Conservation (phyloP, 805 yeast genomes). For the Nakazawaea pomicola region DNA sequence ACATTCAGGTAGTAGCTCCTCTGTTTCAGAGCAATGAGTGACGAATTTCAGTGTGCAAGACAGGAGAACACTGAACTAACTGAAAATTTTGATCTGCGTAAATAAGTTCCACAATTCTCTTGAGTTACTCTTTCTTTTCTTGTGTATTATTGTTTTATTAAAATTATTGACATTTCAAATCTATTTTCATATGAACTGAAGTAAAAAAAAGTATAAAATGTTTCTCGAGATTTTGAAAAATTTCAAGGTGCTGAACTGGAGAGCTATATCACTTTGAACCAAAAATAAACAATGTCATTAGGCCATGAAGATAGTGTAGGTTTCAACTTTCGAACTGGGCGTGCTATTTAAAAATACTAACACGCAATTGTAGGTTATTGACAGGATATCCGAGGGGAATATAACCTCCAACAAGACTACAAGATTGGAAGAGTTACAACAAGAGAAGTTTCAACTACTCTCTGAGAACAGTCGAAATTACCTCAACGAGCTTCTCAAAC, state of each 20-base stretch:
- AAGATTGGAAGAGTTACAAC: conserved; percentile 6
- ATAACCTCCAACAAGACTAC: conserved; percentile 1
- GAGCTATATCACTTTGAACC: background rate
- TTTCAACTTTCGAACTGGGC: background rate
- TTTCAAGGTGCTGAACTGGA: too few relatives aligned
- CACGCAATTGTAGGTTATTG: conserved; percentile 9
- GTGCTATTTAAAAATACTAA: background rate
- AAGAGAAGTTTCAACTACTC: conserved; percentile 17
- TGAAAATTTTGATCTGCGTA: too few relatives aligned
- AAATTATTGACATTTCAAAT: too few relatives aligned
- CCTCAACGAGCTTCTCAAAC: conserved; percentile 22
- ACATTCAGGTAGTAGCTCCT: too few relatives aligned
- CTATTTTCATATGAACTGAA: background rate
- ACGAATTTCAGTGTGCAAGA: too few relatives aligned
- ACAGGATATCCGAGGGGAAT: conserved; percentile 10
- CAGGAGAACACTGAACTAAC: too few relatives aligned
- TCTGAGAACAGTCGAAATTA: conserved; percentile 22
- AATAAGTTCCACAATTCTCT: too few relatives aligned
- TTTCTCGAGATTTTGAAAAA: background rate
- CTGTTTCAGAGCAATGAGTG: too few relatives aligned
- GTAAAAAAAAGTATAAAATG: too few relatives aligned
- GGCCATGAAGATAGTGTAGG: conserved; percentile 11
- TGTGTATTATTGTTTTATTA: background rate
- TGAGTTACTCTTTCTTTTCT: too few relatives aligned
- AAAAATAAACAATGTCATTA: background rate